Evolutionary conservation across 805 yeast genomes (phyloP), one percentile per base, ranked within the genome.

Genomic region (Yarrowia keelungensis): DNA sequence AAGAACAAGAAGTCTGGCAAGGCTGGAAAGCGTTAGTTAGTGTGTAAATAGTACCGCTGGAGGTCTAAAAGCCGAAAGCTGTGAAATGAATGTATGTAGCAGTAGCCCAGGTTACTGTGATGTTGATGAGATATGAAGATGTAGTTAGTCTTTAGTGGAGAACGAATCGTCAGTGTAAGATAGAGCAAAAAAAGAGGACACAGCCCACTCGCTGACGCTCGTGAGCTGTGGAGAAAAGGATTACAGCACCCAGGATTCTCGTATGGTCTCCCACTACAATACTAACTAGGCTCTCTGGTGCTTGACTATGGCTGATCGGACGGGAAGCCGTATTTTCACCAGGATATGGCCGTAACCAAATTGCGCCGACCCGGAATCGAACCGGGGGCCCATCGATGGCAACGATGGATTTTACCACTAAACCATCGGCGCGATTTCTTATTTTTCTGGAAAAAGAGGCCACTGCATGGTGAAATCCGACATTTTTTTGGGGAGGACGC

Each of bases 351-450:
- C 65, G 65, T 59, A 59, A 59, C 65, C 65, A 35, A 59, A 35
- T 12, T 59, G 65, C 65, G 65, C 65, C 65, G 65, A 59, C 65
- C 65, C 65, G 65, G 65, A 59, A 59, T 59, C 51, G 65, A 59
- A 59, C 65, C 65, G 65, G 65, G 65, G 65, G 65, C 65, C 65
- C 65, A 59, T 59, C 65, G 65, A 59, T 59, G 65, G 65, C 65
- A 59, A 59, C 65, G 65, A 59, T 59, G 65, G 65, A 59, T 59
- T 59, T 59, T 59, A 59, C 65, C 65, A 59, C 65, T 59, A 59
- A 59, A 59, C 65, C 65, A 59, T 59, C 65, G 65, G 65, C 65
- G 65, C 65, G 32, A 10, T 36, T 36, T 36, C 10, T 7, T 10
- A 38, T 26, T 26, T 26, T 26, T 26, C 4, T 5, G 32, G 32